Conservation (phyloP, 345 rosid species). For the Heritiera fomes region DNA sequence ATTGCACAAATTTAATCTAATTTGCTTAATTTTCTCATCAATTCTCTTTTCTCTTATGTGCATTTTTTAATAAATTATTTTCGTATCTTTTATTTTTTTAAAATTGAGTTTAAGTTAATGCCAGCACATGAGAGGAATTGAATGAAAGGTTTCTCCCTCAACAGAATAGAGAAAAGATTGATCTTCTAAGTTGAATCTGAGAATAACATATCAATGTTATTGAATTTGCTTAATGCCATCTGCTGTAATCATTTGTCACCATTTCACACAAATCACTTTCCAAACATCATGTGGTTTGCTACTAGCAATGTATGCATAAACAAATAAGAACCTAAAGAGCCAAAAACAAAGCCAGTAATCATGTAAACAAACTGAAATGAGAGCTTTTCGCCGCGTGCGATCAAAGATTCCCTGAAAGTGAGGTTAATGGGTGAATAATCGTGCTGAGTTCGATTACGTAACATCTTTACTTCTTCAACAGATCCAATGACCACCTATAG, state of each 20-base stretch:
- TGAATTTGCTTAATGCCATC: background rate
- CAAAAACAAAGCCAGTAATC: background rate
- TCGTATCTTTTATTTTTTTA: too few species aligned
- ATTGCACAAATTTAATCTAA: too few species aligned
- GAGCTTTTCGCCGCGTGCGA: background rate
- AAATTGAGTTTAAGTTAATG: too few species aligned
- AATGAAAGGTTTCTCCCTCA: too few species aligned
- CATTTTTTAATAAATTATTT: too few species aligned
- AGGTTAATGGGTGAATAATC: background rate
- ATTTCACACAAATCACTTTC: background rate
- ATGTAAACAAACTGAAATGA: background rate
- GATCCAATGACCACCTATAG: constrained; percentile 34
- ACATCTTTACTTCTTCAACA: background rate
- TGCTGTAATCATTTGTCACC: background rate
- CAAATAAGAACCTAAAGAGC: background rate
- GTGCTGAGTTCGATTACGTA: background rate
- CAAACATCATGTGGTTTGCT: background rate
- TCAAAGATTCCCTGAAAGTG: background rate
- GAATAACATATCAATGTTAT: too few species aligned
- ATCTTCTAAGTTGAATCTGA: too few species aligned
- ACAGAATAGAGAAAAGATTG: too few species aligned
- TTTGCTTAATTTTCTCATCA: too few species aligned
- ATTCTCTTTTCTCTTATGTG: too few species aligned
- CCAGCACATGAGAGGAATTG: too few species aligned
- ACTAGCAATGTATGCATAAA: background rate